A percentile compares a stretch with the other conserved stretches of the same genome.
phyloP scores from a whole-genome alignment of 768 basidiomycete species.

The Phanerochaete sordida region DNA sequence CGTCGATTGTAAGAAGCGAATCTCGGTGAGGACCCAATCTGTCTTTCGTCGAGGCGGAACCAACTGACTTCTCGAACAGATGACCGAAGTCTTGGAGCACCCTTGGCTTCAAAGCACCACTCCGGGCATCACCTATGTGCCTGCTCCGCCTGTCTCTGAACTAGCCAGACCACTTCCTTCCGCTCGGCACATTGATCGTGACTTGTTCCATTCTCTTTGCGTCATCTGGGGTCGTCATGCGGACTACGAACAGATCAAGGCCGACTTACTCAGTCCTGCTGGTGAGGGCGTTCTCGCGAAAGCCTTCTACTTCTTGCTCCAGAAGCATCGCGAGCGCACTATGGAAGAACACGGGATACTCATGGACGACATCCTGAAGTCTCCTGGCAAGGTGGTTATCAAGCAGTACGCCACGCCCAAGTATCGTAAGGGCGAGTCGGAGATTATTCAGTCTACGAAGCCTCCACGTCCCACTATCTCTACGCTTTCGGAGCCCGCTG shows the following conservation, averaged over 20 bases:
- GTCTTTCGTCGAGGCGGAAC: no score
- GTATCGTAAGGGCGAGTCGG: constrained; percentile 17
- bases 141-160: constrained; percentile 35
- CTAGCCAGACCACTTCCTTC: constrained; percentile 70
- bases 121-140: constrained; percentile 43
- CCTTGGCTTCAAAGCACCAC: constrained; percentile 71
- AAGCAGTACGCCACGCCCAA: constrained; percentile 41
- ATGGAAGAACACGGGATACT: constrained; percentile 53
- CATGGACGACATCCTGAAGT: constrained; percentile 28
- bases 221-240: constrained; percentile 83
- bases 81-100: constrained; percentile 80
- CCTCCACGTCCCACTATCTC: constrained; percentile 8
- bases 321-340: constrained; percentile 66
- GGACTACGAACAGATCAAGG: constrained; percentile 51
- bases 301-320: constrained; percentile 84
- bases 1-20: constrained; percentile 75
- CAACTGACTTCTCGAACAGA: no score
- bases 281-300: constrained; percentile 77
- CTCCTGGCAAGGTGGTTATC: constrained; percentile 28
- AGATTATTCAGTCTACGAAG: constrained; percentile 14
- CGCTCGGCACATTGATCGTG: constrained; percentile 67
- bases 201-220: constrained; percentile 72
- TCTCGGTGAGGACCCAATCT: constrained; percentile 74
- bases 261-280: constrained; percentile 65
- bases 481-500: constrained; percentile 25